A percentile compares a stretch with the other conserved stretches of the same genome.
Conservation (phyloP, 441 rosid species). For the Erodium texanum region DNA sequence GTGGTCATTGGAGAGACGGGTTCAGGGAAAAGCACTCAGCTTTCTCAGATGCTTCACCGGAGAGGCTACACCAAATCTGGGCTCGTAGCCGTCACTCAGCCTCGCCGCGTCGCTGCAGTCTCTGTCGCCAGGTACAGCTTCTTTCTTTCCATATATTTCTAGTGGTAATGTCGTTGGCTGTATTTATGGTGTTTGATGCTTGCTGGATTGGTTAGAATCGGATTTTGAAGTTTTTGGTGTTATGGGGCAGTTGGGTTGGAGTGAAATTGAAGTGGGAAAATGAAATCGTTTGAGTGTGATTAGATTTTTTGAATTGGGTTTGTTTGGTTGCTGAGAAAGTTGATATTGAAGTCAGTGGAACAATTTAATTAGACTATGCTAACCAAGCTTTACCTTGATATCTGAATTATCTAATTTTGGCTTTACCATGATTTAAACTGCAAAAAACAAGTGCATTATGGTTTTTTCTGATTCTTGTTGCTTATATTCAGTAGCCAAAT, state of each 20-base stretch:
- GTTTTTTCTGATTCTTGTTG: neutral
- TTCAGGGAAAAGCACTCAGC: conserved; percentile 98
- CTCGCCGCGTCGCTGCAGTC: conserved; percentile 95
- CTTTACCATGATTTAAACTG: neutral
- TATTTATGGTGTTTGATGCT: neutral
- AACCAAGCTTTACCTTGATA: neutral
- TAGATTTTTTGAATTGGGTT: neutral
- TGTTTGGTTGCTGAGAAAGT: neutral
- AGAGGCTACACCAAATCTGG: conserved; percentile 73
- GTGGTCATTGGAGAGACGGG: conserved; percentile 92
- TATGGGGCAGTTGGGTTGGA: neutral
- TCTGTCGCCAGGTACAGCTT: conserved; percentile 66
- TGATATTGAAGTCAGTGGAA: neutral
- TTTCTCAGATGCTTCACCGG: conserved; percentile 86
- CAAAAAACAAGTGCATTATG: neutral
- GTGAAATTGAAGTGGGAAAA: neutral
- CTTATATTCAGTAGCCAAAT: neutral
- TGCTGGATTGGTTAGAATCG: neutral
- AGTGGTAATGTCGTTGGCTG: neutral
- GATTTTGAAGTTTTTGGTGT: neutral
- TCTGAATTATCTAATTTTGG: neutral
- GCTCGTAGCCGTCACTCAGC: conserved; percentile 77
- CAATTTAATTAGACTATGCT: too few species aligned
- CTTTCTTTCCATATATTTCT: neutral
- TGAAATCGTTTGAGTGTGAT: neutral